Evolutionary conservation across 345 rosid genomes (phyloP).

Genomic region (Heritiera fomes): DNA sequence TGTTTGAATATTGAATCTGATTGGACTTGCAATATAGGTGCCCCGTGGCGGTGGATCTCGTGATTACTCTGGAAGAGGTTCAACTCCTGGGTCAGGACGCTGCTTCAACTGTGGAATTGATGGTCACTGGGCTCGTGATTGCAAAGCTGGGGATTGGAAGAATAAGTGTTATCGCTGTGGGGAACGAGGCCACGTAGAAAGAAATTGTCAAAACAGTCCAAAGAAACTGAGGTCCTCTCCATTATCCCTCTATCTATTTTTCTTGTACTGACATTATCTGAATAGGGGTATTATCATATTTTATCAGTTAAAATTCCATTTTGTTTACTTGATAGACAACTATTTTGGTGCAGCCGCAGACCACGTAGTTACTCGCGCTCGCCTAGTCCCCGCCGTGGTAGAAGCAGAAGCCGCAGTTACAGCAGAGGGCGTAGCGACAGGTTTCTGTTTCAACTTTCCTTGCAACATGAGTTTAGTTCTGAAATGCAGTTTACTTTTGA

Average conservation of each 20-base stretch:
- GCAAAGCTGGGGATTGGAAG: conserved; percentile 94
- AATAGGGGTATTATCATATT: not conserved
- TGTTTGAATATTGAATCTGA: not conserved
- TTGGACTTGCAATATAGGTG: conserved; percentile 40
- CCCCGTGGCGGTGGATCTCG: conserved; percentile 83
- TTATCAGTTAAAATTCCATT: not conserved
- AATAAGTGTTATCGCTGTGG: conserved; percentile 87
- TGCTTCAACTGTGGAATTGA: conserved; percentile 84
- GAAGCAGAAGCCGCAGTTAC: conserved; percentile 81
- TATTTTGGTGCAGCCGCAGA: conserved; percentile 30
- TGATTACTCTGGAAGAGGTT: conserved; percentile 70
- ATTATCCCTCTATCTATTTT: not conserved
- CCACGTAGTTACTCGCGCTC: conserved; percentile 61
- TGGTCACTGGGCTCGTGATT: conserved; percentile 94
- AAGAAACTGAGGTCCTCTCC: conserved; percentile 52
- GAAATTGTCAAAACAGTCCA: conserved; percentile 84
- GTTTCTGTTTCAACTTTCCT: conserved; percentile 21
- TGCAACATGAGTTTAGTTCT: not conserved
- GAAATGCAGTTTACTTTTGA: not conserved
- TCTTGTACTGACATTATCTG: not conserved
- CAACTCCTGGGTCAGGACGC: conserved; percentile 86
- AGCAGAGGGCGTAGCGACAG: conserved; percentile 67
- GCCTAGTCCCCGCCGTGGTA: conserved; percentile 64
- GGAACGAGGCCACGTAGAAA: conserved; percentile 80
- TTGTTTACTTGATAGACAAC: not conserved